Base-by-base conservation (phyloP, 2,329 filamentous ascomycete species). In the Ceratocystis papillata region DNA sequence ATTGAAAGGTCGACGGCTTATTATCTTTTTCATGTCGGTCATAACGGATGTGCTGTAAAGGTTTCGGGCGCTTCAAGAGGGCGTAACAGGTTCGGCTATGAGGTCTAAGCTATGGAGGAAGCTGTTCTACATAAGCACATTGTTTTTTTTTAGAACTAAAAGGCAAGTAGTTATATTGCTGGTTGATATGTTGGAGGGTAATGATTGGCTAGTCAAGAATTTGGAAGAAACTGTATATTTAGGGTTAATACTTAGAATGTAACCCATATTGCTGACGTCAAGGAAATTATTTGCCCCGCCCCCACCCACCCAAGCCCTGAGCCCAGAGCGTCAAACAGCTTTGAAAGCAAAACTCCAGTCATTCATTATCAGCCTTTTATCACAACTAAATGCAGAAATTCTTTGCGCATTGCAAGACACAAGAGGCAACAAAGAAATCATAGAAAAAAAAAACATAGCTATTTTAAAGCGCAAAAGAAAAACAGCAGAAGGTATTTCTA, bases 241-340 rank as follows among this genome's bases (percentile, higher is more conserved):
- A 57, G 53, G 53, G 53, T 57, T 57, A 57, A 1, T 3, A 5
- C 3, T 3, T 2, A 28, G 12, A 28, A 15, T 4, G 2, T 28
- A 57, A 57, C 53, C 53, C 53, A 33, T 17, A 30, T 25, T 30
- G 53, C 53, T 57, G 53, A 57, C 53, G 53, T 57, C 53, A 57
- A 25, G 53, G 53, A 57, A 57, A n/a, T 8, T 12, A 33, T 57
- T 57, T 57, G 53, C 53, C 53, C 53, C 53, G 25, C 53, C 53
- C 53, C 53, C 53, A 57, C 53, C 28, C 53, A 57, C 25, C 17
- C 30, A 57, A 57, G 53, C 53, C 53, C 25, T 57, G 53, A 28
- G 30, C 25, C 53, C 20, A 57, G 30, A 30, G 53, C 53, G 30
- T 41, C 37, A 5, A 50, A 25, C 48, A 57, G 53, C 53, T 57